Base-by-base conservation (phyloP, 306 rosid genomes). In the Morella rubra region DNA sequence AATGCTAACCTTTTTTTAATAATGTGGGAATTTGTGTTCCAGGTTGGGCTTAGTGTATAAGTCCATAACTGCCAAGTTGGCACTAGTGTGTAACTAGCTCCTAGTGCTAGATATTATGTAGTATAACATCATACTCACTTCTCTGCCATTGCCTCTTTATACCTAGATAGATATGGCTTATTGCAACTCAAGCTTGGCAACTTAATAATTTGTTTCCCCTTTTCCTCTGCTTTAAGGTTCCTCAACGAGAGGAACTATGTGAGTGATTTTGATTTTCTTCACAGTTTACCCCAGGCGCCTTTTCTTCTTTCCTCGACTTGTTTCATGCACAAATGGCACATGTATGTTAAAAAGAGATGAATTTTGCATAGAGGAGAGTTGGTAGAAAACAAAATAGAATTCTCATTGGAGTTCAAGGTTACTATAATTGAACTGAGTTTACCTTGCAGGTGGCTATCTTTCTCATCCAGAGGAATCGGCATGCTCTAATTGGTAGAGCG, bases 401-500 rank as follows among this genome's bases (percentile, higher is more conserved):
- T 53, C 16, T 46, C 51, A 13, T 46, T 15, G 16, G 41, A 32
- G 42, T 19, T 32, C 70, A 42, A 20, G 16, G 44, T 54, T 8
- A 45, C 13, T 73, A 45, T 78, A 58, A 80, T 71, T 69, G 6
- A 65, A 50, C 51, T 78, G 71, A 80, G 79, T 73, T 44, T 78
- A 13, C 69, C 66, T 32, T 84, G 84, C 91, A 96, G 97, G 99
- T 96, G 80, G 99, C 98, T 79, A 93, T 96, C 84, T 96, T 96
- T 88, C 94, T 96, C 79, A 91, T 96, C 84, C 99, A 96, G 81
- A 90, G 98, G 84, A 96, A 96, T 73, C 93, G 99, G 7, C 98
- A 93, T 90, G 98, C 97, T 87, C 84, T 96, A 80, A 93, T 96
- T 71, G 99, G 99, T 74, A 86, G 99, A 88, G 99, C 98, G 46